Base-by-base conservation (phyloP, 2,329 filamentous ascomycete species). In the Colletotrichum gigasporum region DNA sequence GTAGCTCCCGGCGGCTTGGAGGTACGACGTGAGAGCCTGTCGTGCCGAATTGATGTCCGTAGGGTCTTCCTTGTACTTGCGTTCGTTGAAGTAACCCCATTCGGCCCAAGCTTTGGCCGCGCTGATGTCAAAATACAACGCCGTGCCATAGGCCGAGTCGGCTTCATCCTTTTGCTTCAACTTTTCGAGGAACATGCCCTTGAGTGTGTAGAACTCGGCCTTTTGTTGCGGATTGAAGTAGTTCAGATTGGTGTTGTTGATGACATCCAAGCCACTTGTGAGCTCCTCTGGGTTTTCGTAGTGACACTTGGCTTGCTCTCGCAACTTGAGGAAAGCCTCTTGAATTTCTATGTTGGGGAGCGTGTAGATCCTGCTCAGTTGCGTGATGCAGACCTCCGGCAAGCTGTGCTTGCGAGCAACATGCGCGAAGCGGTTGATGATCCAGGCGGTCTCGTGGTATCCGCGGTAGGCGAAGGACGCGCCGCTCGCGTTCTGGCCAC, bases 261-360 rank as follows among this genome's bases (percentile, higher is more conserved):
- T 99, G 3, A 99, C 96, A 73, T 99, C 96, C 69, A 99, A 77
- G 1, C 96, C 96, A 73, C 90, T 97, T 55, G 90, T 95, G 56
- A 99, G 87, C 78, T 99, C 96, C 35, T 92, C 91, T 0, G 91
- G 90, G 72, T 98, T 98, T 79, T 98, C 94, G 76, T 98, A 99
- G 75, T 99, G 96, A 70, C 96, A 99, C 76, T 97, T 97, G 42
- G 96, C 96, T 78, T 99, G 96, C 79, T 99, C 96, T n/a, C 96
- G 86, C 54, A 99, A 80, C 80, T 99, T 99, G 66, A 99, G 81
- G 84, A 99, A 99, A 0, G 96, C 96, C 76, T 99, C 96, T 74
- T 99, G 96, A 47, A 99, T 99, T 80, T 99, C 96, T 44, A 99
- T 99, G 74, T 99, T 99, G 1, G 96, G 96, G 5, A 99, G 85